Conservation (phyloP, 2,329 filamentous ascomycete genomes). For the Fusarium sp. region DNA sequence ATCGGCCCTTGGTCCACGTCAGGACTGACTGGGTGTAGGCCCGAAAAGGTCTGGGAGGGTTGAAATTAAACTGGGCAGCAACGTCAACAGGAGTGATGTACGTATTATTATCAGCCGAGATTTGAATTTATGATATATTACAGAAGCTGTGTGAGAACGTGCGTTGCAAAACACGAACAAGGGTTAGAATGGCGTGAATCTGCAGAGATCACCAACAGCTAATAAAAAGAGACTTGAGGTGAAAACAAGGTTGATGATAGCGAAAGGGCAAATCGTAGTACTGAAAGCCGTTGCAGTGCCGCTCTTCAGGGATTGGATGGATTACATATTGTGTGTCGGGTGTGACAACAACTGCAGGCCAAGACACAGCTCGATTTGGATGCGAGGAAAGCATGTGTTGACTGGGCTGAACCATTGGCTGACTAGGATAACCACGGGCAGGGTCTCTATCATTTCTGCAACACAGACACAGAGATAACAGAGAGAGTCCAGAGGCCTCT, state of each 20-base stretch:
- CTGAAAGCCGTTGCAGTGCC: slow-evolving; percentile 20
- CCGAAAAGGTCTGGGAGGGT: slow-evolving; percentile 9
- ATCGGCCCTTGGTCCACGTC: slow-evolving; percentile 43
- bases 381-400: slow-evolving; percentile 34
- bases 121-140: slow-evolving; percentile 17
- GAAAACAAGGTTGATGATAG: slow-evolving; percentile 29
- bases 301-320: slow-evolving; percentile 20
- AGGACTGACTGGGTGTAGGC: slow-evolving; percentile 26
- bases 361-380: slow-evolving; percentile 35
- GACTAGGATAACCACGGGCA: background rate
- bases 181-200: slow-evolving; percentile 4
- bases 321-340: slow-evolving; percentile 4
- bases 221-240: slow-evolving; percentile 2
- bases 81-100: background rate
- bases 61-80: slow-evolving; percentile 34
- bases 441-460: slow-evolving; percentile 5
- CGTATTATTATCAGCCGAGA: slow-evolving; percentile 4
- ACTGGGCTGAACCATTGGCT: slow-evolving; percentile 32
- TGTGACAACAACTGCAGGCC: slow-evolving; percentile 33
- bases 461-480: background rate
- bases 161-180: background rate
- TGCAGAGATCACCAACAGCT: background rate
- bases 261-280: slow-evolving; percentile 7
- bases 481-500: slow-evolving; percentile 24
- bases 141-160: background rate